Evolutionary conservation across 75 land plant species (phyloP).

Genomic region (Selaginella moellendorffii): DNA sequence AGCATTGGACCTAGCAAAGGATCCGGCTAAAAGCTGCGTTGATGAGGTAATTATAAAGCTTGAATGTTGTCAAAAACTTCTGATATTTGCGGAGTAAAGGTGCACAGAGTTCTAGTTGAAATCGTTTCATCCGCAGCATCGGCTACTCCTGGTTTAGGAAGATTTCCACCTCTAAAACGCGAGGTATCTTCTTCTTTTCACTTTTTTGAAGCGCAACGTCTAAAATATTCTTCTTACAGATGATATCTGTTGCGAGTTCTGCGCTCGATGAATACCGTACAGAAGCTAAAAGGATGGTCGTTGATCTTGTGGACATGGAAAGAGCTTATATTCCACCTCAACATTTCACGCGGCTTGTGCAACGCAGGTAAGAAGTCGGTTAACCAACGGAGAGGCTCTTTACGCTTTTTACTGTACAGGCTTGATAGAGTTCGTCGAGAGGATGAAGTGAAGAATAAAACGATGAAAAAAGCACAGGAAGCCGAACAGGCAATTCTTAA

Average conservation of each 20-base stretch:
- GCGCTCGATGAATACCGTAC: conserved; percentile 74
- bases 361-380: conserved; percentile 76
- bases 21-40: conserved; percentile 84
- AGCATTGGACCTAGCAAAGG: conserved; percentile 89
- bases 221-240: conserved; percentile 34
- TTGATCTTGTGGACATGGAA: conserved; percentile 98
- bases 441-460: conserved; percentile 62
- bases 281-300: conserved; percentile 91
- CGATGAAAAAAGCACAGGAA: conserved; percentile 60
- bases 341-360: conserved; percentile 90
- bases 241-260: conserved; percentile 77
- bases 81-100: conserved; percentile 26
- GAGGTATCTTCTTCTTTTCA: conserved; percentile 44
- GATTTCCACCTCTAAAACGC: conserved; percentile 93
- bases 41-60: conserved; percentile 56
- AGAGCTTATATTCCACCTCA: conserved; percentile 97
- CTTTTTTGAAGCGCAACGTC: too few species aligned
- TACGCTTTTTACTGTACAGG: too few species aligned
- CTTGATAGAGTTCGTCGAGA: conserved; percentile 86
- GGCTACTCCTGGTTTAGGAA: conserved; percentile 80
- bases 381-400: too few species aligned
- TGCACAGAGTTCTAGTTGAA: conserved; percentile 74
- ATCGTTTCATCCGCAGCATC: conserved; percentile 84
- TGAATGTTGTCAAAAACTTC: not conserved
- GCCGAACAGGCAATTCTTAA: conserved; percentile 67